Evolutionary conservation across 352 stramenopile genomes (phyloP), one percentile per base, ranked within the genome.

Genomic region (Phytophthora cactorum): DNA sequence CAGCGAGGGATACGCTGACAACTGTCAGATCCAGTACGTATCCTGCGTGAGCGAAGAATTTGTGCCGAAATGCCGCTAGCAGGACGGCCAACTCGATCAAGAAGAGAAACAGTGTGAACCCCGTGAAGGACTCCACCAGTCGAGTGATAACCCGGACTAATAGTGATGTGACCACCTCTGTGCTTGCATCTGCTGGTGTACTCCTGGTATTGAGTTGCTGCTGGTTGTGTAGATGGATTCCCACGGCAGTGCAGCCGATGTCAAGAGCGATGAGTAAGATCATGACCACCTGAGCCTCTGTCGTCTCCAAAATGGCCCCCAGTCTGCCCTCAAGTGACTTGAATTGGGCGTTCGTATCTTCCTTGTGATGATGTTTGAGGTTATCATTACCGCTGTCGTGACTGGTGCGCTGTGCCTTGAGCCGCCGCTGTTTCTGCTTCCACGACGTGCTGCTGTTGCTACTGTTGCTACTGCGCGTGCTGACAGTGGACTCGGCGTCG

Each of bases 71-170:
- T 1, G 74, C 75, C 10, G 62, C 57, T 14, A 75, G 22, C 14
- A 91, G 54, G 39, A 89, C 63, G 0, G 41, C 36, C 25, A 92
- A 27, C 54, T 93, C 85, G 14, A 91, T 65, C 32, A 87, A 34
- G 53, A 91, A 93, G 45, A 89, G 50, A 38, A 87, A 73, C 9
- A 88, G 58, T 9, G 83, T 88, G 52, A 93, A 89, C 9, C 83
- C 76, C 7, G 76, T 75, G 22, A 91, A 74, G 10, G 83, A 80
- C 34, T 84, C 72, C n/a, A 90, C 54, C 6, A 88, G 54, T 11
- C 76, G 74, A 61, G 53, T 68, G 12, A 34, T 47, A 36, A 86
- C 50, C 11, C 45, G 55, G 22, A 62, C 27, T 14, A 58, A 29
- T 27, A 73, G 31, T 4, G 58, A 56, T 8, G 60, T 17, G 2